These are phyloP conservation scores for Colletotrichum euphorbiae DNA, from an alignment of 2,329 filamentous ascomycete genomes.

Conservation along the genomic window DNA sequence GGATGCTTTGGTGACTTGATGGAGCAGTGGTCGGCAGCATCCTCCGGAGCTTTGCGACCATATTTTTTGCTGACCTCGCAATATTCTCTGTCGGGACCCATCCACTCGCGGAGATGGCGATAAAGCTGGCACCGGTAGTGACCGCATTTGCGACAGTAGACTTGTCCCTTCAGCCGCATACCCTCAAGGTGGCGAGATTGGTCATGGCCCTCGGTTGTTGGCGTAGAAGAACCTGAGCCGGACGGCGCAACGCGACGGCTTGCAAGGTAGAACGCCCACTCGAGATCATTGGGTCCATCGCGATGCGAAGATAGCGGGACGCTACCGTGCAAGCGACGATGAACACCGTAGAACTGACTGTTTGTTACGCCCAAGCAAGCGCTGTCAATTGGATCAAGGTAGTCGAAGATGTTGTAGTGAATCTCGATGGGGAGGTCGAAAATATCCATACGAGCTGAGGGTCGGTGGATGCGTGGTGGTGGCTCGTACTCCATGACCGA, in stretches of 20 bases:
- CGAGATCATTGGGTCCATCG: constrained; percentile 70
- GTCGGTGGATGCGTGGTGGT: constrained; percentile 58
- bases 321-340: constrained; percentile 65
- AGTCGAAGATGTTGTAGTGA: constrained; percentile 70
- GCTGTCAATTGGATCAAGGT: constrained; percentile 73
- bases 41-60: constrained; percentile 59
- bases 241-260: constrained; percentile 53
- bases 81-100: constrained; percentile 68
- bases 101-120: constrained; percentile 70
- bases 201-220: constrained; percentile 21
- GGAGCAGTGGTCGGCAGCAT: constrained; percentile 65
- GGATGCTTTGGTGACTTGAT: constrained; percentile 70
- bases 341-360: constrained; percentile 68
- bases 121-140: constrained; percentile 72
- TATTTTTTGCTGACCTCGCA: constrained; percentile 70
- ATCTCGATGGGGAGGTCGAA: constrained; percentile 68
- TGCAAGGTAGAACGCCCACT: constrained; percentile 72
- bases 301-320: constrained; percentile 69
- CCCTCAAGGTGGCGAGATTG: constrained; percentile 51
- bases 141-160: constrained; percentile 72
- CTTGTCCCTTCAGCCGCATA: constrained; percentile 67
- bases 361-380: constrained; percentile 71
- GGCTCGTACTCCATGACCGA: constrained; percentile 72
- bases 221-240: constrained; percentile 26
- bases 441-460: constrained; percentile 59